Evolutionary conservation across 345 rosid species (phyloP).

Genomic region (Arabidopsis arenosa): DNA sequence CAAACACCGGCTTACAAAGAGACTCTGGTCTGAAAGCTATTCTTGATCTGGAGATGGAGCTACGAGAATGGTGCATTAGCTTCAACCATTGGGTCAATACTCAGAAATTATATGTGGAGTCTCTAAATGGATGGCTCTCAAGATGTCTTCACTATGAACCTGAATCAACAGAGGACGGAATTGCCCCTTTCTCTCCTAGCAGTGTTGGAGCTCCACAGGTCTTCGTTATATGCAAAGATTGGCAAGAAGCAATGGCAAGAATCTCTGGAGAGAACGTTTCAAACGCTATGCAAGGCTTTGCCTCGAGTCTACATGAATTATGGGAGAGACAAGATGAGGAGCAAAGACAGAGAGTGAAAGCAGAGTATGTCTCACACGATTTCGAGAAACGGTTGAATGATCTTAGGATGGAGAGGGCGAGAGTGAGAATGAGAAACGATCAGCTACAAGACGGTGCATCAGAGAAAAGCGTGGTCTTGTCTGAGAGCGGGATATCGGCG

Average conservation of each 20-base stretch:
- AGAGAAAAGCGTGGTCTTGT: constrained; percentile 61
- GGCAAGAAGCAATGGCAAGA: constrained; percentile 76
- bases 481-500: constrained; percentile 71
- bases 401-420: constrained; percentile 61
- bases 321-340: constrained; percentile 95
- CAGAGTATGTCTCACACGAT: constrained; percentile 80
- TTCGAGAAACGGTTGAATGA: constrained; percentile 71
- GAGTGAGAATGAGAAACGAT: constrained; percentile 49
- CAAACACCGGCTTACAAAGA: constrained; percentile 64
- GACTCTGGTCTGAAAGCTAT: constrained; percentile 83
- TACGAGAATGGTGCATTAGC: constrained; percentile 74
- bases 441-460: constrained; percentile 65
- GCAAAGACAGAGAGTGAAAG: constrained; percentile 73
- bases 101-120: constrained; percentile 74
- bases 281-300: constrained; percentile 68
- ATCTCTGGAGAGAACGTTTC: constrained; percentile 73
- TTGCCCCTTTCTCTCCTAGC: constrained; percentile 87
- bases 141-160: constrained; percentile 69
- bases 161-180: constrained; percentile 81
- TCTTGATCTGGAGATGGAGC: constrained; percentile 78
- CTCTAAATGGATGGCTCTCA: constrained; percentile 83
- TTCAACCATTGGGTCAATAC: constrained; percentile 74
- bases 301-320: constrained; percentile 64
- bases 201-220: constrained; percentile 82
- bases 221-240: constrained; percentile 85